Conservation (phyloP, 2,329 filamentous ascomycete genomes). For the Penicillium digitatum region DNA sequence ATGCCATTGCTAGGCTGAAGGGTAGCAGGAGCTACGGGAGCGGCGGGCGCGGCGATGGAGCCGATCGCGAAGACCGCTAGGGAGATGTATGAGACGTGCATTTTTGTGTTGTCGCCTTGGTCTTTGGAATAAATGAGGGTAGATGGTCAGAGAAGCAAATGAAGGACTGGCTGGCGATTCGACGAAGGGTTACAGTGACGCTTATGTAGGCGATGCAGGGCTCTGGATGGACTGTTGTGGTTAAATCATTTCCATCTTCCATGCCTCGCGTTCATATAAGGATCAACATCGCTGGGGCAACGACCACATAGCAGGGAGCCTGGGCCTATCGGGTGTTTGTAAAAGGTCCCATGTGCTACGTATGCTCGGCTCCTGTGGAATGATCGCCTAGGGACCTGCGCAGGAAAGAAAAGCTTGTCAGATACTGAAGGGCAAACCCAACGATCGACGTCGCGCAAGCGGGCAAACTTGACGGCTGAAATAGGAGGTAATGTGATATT, state of each 20-base stretch:
- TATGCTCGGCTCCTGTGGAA: constrained; percentile 14
- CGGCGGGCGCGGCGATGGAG: constrained; percentile 24
- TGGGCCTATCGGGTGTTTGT: constrained; percentile 8
- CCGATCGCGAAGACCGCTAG: constrained; percentile 30
- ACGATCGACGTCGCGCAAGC: background rate
- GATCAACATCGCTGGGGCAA: constrained; percentile 18
- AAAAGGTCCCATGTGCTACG: background rate
- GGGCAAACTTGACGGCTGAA: background rate
- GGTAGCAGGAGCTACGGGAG: constrained; percentile 13
- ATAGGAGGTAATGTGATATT: background rate
- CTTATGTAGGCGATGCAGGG: constrained; percentile 14
- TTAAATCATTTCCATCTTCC: constrained; percentile 11
- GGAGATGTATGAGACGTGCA: constrained; percentile 23
- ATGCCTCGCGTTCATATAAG: constrained; percentile 15
- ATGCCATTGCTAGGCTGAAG: constrained; percentile 9
- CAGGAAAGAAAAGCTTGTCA: background rate
- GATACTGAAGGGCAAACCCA: background rate
- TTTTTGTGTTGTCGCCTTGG: constrained; percentile 7
- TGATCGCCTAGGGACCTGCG: constrained; percentile 13
- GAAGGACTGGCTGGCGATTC: background rate
- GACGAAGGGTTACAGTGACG: constrained; percentile 6
- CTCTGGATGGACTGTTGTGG: constrained; percentile 13
- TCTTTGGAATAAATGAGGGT: constrained; percentile 8
- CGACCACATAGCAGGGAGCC: constrained; percentile 15
- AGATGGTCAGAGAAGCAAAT: constrained; percentile 12